Conservation (phyloP, 2,329 filamentous ascomycete species). For the Phoma sp. region DNA sequence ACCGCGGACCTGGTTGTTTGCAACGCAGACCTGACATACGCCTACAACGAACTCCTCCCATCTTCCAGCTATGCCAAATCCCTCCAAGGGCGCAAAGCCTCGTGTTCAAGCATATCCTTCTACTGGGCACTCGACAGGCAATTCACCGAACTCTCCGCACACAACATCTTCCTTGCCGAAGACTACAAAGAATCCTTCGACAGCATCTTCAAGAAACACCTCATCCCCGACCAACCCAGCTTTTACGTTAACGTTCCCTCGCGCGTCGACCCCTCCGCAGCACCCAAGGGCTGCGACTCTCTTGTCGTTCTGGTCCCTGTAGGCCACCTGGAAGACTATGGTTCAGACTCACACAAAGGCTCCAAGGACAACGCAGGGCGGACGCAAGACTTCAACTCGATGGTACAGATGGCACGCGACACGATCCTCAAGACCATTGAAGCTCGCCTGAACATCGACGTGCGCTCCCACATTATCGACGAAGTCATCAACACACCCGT, state of each 20-base stretch:
- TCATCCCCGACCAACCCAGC: conserved; percentile 70
- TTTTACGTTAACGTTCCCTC: conserved; percentile 82
- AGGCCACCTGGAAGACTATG: conserved; percentile 64
- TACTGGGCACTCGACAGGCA: conserved; percentile 72
- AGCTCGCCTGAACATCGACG: conserved; percentile 63
- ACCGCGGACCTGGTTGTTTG: conserved; percentile 71
- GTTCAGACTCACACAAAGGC: conserved; percentile 48
- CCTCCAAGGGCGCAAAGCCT: conserved; percentile 61
- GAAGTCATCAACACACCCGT: conserved; percentile 71
- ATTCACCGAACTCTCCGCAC: conserved; percentile 68
- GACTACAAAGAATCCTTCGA: conserved; percentile 77
- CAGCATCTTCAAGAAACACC: conserved; percentile 73
- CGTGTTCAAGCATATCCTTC: conserved; percentile 77
- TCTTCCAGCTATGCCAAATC: conserved; percentile 52
- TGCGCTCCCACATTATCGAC: conserved; percentile 60
- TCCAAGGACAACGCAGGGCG: conserved; percentile 50
- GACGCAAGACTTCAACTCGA: conserved; percentile 66
- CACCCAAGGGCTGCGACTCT: conserved; percentile 68
- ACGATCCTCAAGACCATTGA: conserved; percentile 68
- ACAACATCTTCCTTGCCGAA: conserved; percentile 80
- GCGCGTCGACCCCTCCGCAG: conserved; percentile 70
- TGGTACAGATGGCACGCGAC: conserved; percentile 64
- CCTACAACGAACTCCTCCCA: conserved; percentile 74
- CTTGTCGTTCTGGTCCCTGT: conserved; percentile 75
- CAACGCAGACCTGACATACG: conserved; percentile 77